Evolutionary conservation across 1,139 yeast species (phyloP).

Genomic region (Zygoascus sp.): DNA sequence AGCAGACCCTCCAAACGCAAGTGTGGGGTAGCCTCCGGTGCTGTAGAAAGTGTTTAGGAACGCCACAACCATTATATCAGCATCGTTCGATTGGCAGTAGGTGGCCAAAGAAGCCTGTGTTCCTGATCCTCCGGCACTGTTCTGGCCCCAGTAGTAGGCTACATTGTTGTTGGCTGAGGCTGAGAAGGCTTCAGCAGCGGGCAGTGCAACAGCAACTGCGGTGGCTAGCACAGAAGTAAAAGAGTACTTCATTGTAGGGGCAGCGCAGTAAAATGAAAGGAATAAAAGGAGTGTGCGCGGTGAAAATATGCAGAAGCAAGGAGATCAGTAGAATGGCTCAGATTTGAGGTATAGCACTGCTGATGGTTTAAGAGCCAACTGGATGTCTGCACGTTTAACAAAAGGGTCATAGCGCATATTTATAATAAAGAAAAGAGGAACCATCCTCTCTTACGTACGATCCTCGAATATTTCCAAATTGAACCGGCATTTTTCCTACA

Average conservation of each 20-base stretch:
- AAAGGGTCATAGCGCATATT: not conserved
- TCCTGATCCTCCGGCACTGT: constrained; percentile 60
- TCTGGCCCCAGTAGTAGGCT: constrained; percentile 92
- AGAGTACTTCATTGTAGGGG: not conserved
- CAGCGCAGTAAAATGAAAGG: not conserved
- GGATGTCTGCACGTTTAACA: not conserved
- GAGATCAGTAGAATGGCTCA: too few relatives aligned
- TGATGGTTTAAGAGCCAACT: too few relatives aligned
- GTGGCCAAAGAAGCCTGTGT: constrained; percentile 57
- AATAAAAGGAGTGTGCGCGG: not conserved
- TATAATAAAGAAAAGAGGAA: not conserved
- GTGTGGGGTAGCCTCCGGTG: constrained; percentile 38
- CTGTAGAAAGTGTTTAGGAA: constrained; percentile 62
- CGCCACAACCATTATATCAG: constrained; percentile 69
- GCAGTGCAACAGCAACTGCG: not conserved
- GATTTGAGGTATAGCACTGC: too few relatives aligned
- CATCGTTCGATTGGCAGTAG: constrained; percentile 65
- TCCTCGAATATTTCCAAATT: not conserved
- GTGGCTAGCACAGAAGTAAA: constrained; percentile 2
- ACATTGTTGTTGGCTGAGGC: constrained; percentile 46
- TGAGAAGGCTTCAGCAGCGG: constrained; percentile 20
- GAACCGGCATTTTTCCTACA: not conserved
- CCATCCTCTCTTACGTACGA: not conserved
- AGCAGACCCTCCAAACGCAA: constrained; percentile 64
- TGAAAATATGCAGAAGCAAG: too few relatives aligned